Evolutionary conservation across 192 early-diverging fungal genomes (phyloP).

Genomic region (Geranomyces michiganensis): DNA sequence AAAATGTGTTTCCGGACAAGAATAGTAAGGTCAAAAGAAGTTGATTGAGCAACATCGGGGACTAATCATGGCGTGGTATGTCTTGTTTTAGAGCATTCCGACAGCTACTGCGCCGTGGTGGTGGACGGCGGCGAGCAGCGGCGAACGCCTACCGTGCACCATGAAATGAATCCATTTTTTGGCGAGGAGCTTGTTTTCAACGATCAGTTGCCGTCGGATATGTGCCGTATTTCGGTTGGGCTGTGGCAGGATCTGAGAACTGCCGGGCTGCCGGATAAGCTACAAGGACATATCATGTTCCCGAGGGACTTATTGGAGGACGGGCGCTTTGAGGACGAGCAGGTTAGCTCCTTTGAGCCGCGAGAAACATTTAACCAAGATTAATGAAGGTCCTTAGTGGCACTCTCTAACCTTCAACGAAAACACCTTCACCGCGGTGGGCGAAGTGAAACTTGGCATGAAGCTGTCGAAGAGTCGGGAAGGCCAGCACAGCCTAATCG

Average conservation of each 20-base stretch:
- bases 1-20: slow-evolving; percentile 26
- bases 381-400: not conserved
- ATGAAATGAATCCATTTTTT: slow-evolving; percentile 26
- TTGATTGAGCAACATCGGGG: not conserved
- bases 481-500: not conserved
- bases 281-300: slow-evolving; percentile 23
- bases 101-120: slow-evolving; percentile 19
- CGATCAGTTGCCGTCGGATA: slow-evolving; percentile 28
- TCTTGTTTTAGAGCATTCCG: slow-evolving; percentile 15
- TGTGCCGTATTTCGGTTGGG: slow-evolving; percentile 10
- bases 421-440: not conserved
- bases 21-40: slow-evolving; percentile 21
- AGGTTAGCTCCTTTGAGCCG: slow-evolving; percentile 9
- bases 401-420: not conserved
- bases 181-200: slow-evolving; percentile 32
- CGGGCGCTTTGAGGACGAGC: slow-evolving; percentile 35
- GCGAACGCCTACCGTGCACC: slow-evolving; percentile 28
- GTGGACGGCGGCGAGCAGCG: slow-evolving; percentile 34
- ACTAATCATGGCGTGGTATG: not conserved
- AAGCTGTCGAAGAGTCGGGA: not conserved
- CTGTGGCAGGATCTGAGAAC: slow-evolving; percentile 23
- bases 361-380: not conserved
- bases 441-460: slow-evolving; percentile 11
- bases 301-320: slow-evolving; percentile 34
- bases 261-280: slow-evolving; percentile 1